Percentiles rank a stretch among this genome's conserved stretches.
Evolutionary conservation across 1,284 basidiomycete genomes (phyloP).

Genomic region (Pyrrhoderma noxium): DNA sequence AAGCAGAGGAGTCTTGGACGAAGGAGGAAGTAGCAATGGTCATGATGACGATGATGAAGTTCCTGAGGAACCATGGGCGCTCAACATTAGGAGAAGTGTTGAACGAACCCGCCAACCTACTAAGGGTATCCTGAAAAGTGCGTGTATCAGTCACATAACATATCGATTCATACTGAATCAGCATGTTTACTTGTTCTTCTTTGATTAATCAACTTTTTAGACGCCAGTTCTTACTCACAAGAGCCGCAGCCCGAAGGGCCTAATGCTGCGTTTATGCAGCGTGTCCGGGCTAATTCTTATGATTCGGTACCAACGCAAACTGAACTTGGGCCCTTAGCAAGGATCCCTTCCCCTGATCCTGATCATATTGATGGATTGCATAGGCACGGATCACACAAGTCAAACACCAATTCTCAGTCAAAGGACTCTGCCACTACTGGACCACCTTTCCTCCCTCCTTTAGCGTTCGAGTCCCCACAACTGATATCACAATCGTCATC

Average conservation of each 20-base stretch:
- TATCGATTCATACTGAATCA: too few species aligned
- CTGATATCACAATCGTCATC: conserved; percentile 3
- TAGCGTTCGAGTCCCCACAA: conserved; percentile 46
- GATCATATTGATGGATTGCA: conserved; percentile 82
- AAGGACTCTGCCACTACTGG: conserved; percentile 24
- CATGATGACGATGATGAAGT: conserved; percentile 47
- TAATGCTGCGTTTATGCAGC: conserved; percentile 37
- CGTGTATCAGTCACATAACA: conserved; percentile 26
- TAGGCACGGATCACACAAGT: conserved; percentile 50
- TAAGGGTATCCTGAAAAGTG: conserved; percentile 88
- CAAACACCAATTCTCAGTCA: conserved; percentile 31
- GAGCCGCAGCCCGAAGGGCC: conserved; percentile 40
- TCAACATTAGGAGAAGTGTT: conserved; percentile 57
- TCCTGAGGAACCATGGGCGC: conserved; percentile 66
- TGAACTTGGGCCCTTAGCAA: conserved; percentile 68
- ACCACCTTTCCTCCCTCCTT: conserved; percentile 46
- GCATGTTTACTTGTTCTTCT: conserved; percentile 9
- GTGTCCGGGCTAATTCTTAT: conserved; percentile 74
- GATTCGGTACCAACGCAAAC: conserved; percentile 46
- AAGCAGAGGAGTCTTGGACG: conserved; percentile 27
- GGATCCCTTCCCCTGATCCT: conserved; percentile 72
- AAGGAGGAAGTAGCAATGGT: conserved; percentile 25
- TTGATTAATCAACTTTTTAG: conserved; percentile 29
- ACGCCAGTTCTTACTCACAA: conserved; percentile 59
- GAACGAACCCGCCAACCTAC: conserved; percentile 61